Percentiles rank a stretch among this genome's conserved stretches.
Conservation (phyloP, 768 basidiomycete genomes). For the Macrolepiota albuminosa region DNA sequence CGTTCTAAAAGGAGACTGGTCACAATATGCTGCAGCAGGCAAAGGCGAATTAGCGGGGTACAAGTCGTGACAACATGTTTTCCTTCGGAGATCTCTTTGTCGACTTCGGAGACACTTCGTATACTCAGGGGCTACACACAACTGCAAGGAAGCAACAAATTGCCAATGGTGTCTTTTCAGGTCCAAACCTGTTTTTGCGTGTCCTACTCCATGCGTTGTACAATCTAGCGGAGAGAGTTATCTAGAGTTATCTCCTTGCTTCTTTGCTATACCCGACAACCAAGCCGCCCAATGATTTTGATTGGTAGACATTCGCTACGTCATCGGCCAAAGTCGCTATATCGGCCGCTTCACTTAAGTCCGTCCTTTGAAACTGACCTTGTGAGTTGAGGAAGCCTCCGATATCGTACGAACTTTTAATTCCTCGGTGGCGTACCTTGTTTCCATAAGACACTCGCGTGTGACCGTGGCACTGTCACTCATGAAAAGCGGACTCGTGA, state of each 20-base stretch:
- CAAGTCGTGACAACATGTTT: background rate
- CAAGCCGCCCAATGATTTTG: background rate
- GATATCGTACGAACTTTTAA: background rate
- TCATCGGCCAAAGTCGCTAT: background rate
- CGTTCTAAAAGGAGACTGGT: background rate
- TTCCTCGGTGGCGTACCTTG: background rate
- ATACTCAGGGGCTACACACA: too few relatives aligned
- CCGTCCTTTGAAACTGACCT: background rate
- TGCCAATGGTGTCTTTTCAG: too few relatives aligned
- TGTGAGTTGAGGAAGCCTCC: background rate
- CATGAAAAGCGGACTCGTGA: background rate
- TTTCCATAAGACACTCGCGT: background rate
- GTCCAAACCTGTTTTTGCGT: background rate
- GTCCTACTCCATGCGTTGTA: background rate
- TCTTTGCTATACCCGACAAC: background rate
- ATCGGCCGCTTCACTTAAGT: too few relatives aligned
- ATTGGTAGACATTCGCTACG: background rate
- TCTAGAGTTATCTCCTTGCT: background rate
- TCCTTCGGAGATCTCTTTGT: too few relatives aligned
- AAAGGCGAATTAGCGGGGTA: background rate
- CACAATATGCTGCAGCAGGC: too few relatives aligned
- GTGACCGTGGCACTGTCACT: background rate
- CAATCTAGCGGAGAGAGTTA: too few relatives aligned
- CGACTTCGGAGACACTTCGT: background rate
- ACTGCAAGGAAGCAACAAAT: too few relatives aligned